Base-by-base conservation (phyloP, 1,284 basidiomycete species). In the Mycena sp. region DNA sequence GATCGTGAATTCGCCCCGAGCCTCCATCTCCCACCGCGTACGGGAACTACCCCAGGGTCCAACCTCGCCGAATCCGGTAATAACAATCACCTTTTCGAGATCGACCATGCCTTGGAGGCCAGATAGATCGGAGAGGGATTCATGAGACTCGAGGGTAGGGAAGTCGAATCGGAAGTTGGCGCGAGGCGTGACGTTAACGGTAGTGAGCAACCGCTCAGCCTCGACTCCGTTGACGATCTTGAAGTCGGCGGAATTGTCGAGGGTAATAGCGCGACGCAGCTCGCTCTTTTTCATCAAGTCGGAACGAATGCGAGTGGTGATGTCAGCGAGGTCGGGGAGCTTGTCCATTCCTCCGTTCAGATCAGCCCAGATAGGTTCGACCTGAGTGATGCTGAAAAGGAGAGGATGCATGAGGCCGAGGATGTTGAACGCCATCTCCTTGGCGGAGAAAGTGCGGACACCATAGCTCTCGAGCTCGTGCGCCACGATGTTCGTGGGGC, bases 371-470 rank as follows among this genome's bases (percentile, higher is more conserved):
- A 99, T 96, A 7, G 97, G 97, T 77, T 99, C 97, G 61, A 99
- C 96, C 78, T 99, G 98, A n/a, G 97, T 98, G 74, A 99, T 96
- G 78, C 97, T 98, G 86, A 99, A 99, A 55, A 99, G 87, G n/a
- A 99, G 89, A 44, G 98, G 97, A 77, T 99, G 98, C 95, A 99
- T 98, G 49, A 97, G 86, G 70, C 97, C 98, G 61, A 99, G 90
- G 72, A 99, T 95, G 81, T 99, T 99, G 89, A 99, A 99, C 3
- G 96, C 96, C 97, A 99, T 99, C 83, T 99, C 97, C 83, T 98
- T 98, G 51, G 96, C 93, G 3, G 95, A 98, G 89, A 99, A 99
- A 5, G 98, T 99, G 71, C 97, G 90, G 66, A 98, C 93, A 70
- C 98, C 97, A 68, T 95, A 88, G 69, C 91, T 87, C 81, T 99